Evolutionary conservation across 352 stramenopile genomes (phyloP).

Genomic region (Pythium aphanidermatum): DNA sequence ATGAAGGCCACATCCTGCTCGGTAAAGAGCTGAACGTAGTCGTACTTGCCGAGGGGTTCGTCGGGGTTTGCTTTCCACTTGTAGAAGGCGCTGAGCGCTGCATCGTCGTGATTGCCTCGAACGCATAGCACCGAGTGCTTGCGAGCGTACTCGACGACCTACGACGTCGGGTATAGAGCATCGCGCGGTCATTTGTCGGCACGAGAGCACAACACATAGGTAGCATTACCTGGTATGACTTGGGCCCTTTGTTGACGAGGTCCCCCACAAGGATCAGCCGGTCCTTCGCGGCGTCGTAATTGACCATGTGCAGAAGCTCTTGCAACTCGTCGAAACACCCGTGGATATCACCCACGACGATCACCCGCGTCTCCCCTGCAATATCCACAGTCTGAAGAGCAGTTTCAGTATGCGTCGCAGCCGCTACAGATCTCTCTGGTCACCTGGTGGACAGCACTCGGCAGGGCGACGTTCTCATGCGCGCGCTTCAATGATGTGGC

Average conservation of each 20-base stretch:
- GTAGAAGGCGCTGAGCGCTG: slow-evolving; percentile 55
- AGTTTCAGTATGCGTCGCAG: no score
- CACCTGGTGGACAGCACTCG: slow-evolving; percentile 34
- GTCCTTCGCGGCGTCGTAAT: slow-evolving; percentile 52
- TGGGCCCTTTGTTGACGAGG: slow-evolving; percentile 91
- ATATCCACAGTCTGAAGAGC: slow-evolving; percentile 12
- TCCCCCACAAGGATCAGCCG: slow-evolving; percentile 87
- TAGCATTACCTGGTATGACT: slow-evolving; percentile 45
- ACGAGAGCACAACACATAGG: background rate
- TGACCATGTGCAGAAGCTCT: slow-evolving; percentile 37
- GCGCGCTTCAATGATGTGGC: slow-evolving; percentile 25
- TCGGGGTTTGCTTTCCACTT: slow-evolving; percentile 22
- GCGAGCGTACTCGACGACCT: slow-evolving; percentile 73
- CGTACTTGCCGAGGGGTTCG: slow-evolving; percentile 35
- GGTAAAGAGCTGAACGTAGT: slow-evolving; percentile 55
- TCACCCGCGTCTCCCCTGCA: slow-evolving; percentile 26
- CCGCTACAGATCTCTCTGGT: slow-evolving; percentile 14
- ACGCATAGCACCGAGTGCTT: slow-evolving; percentile 48
- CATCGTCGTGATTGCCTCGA: slow-evolving; percentile 80
- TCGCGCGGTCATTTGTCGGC: background rate
- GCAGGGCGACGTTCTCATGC: slow-evolving; percentile 45
- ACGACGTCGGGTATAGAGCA: background rate
- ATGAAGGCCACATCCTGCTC: slow-evolving; percentile 59
- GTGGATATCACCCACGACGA: slow-evolving; percentile 91
- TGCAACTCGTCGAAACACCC: slow-evolving; percentile 86